These are phyloP conservation scores for Cladosporium sphaerospermum DNA, from an alignment of 2,329 filamentous ascomycete genomes.

Conservation along the genomic window DNA sequence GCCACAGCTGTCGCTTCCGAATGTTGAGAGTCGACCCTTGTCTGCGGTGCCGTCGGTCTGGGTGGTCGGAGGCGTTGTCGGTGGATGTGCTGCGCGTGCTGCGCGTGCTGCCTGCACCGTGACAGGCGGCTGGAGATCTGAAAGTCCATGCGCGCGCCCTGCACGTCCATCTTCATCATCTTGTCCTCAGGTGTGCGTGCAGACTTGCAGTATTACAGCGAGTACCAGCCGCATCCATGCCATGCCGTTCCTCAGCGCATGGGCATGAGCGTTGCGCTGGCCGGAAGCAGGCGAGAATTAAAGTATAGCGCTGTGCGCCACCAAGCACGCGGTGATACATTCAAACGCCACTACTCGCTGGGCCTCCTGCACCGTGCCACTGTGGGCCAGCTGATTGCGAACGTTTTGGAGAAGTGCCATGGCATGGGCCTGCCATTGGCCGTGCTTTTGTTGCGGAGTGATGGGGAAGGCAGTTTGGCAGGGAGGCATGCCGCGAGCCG, in stretches of 20 bases:
- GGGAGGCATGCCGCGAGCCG: not conserved
- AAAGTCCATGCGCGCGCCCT: not conserved
- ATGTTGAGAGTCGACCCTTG: conserved; percentile 4
- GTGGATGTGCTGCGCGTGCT: not conserved
- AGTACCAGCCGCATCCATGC: conserved; percentile 6
- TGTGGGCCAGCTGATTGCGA: not conserved
- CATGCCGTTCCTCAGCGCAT: conserved; percentile 1
- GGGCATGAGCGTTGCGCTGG: conserved; percentile 5
- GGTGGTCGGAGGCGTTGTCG: not conserved
- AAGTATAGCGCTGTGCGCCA: conserved; percentile 2
- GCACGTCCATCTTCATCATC: not conserved
- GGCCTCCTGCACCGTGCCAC: not conserved
- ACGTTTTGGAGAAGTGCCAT: not conserved
- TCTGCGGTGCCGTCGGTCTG: not conserved
- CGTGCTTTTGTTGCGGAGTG: not conserved
- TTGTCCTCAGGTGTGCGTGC: not conserved
- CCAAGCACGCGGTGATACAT: not conserved
- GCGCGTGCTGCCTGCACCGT: not conserved
- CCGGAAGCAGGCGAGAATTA: conserved; percentile 4
- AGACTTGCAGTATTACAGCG: not conserved
- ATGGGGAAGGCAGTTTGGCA: not conserved
- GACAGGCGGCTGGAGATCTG: not conserved
- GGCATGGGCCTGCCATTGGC: not conserved
- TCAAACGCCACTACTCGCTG: not conserved
- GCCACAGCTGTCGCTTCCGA: conserved; percentile 3